Base-by-base conservation (phyloP, 805 yeast genomes). In the Candida broadrunensis region DNA sequence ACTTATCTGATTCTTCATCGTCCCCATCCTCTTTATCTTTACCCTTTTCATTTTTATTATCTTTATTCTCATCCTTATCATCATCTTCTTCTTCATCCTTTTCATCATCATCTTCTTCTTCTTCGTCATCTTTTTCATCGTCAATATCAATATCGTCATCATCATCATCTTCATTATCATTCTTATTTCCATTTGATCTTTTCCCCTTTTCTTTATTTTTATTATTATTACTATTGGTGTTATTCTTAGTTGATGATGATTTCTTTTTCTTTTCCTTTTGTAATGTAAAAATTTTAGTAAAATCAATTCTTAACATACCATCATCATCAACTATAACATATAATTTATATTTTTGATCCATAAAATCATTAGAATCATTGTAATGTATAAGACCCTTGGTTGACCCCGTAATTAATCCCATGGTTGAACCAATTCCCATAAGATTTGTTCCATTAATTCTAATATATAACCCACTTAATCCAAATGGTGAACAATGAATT, bases 401-500 rank as follows among this genome's bases (percentile, higher is more conserved):
- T 5, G 70, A 60, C 6, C 81, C 81, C 0, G 80, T 73, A n/a
- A 76, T 65, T 30, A 77, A 58, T 6, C 80, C 80, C 80, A 76
- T 74, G 14, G 80, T 75, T 8, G 77, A 70, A 3, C 81, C 81
- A 5, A 76, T 72, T 0, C 81, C 81, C 57, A 75, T 72, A 6
- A 75, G 60, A 36, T 73, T 72, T 0, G 77, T 70, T 7, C 73
- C 79, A 5, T 59, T 62, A 13, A 76, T 61, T 43, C 73, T 73
- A 30, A 76, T 62, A 51, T 75, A 76, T 8, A 75, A 51, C 12
- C 81, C 81, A 26, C 75, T 65, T 16, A 76, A 63, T 12, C 81
- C 81, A 51, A 76, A 76, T 2, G 81, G 81, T 2, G 80, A 75
- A 50, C 80, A 75, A 54, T 76, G 80, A 19, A 75, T 69, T 46